Evolutionary conservation across 768 basidiomycete genomes (phyloP).

Genomic region (Crepidotus variabilis): DNA sequence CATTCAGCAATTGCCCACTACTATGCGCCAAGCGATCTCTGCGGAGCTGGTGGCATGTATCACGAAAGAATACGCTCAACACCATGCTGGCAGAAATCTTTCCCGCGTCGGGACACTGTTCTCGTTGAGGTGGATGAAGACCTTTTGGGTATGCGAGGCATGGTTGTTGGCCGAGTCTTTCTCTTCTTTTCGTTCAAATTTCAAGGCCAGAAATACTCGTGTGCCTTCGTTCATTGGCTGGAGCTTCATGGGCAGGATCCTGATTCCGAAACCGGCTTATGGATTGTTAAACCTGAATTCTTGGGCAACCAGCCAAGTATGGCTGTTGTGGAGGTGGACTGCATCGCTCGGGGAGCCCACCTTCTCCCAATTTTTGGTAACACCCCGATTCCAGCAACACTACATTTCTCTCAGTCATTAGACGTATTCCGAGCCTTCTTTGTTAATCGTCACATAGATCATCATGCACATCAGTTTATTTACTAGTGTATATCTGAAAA

Average conservation of each 20-base stretch:
- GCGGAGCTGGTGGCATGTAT: constrained; percentile 23
- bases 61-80: constrained; percentile 23
- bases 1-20: constrained; percentile 5
- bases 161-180: constrained; percentile 17
- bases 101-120: constrained; percentile 18
- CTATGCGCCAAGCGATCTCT: constrained; percentile 25
- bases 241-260: constrained; percentile 9
- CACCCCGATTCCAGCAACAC: background rate
- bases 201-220: constrained; percentile 3
- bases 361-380: constrained; percentile 14
- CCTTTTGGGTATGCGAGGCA: constrained; percentile 18
- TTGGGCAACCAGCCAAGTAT: background rate
- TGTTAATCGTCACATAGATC: background rate
- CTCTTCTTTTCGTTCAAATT: constrained; percentile 24
- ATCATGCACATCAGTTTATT: too few relatives aligned
- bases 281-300: constrained; percentile 21
- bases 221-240: constrained; percentile 25
- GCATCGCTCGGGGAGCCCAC: constrained; percentile 21
- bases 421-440: background rate
- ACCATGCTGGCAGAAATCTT: constrained; percentile 15
- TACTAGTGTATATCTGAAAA: too few relatives aligned
- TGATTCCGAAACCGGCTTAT: constrained; percentile 26
- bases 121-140: constrained; percentile 14
- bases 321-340: constrained; percentile 19
- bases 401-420: background rate